A percentile compares a stretch with the other conserved stretches of the same genome.
Conservation (phyloP, 1,139 yeast species). For the Pichia sp. region DNA sequence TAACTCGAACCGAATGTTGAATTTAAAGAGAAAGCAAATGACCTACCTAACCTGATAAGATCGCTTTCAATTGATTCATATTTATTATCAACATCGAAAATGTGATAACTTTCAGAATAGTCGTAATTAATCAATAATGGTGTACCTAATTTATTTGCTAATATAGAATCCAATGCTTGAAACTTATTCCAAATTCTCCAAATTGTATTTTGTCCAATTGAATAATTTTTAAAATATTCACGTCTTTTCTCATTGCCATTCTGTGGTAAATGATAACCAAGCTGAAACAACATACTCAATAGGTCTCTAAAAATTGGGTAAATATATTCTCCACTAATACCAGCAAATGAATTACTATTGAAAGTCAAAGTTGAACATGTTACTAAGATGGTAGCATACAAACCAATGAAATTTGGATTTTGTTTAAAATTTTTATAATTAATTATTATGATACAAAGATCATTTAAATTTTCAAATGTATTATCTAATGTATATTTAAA, state of each 20-base stretch:
- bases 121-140: conserved; percentile 20
- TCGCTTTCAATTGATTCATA: background rate
- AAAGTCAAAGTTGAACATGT: background rate
- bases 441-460: background rate
- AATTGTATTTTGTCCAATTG: background rate
- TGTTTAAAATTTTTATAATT: background rate
- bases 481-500: background rate
- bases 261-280: conserved; percentile 20
- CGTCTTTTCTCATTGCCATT: no score
- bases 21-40: background rate
- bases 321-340: conserved; percentile 12
- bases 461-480: conserved; percentile 1
- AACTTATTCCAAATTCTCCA: conserved; percentile 16
- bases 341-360: conserved; percentile 2
- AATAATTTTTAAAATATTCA: background rate
- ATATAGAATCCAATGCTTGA: conserved; percentile 15
- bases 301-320: conserved; percentile 13
- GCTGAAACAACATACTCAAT: conserved; percentile 12
- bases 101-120: conserved; percentile 9
- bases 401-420: background rate
- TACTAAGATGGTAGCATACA: background rate
- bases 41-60: background rate
- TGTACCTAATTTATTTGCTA: conserved; percentile 16
- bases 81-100: background rate
- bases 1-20: conserved; percentile 1